These are phyloP conservation scores for Solanum corneliomulleri DNA, from an alignment of 257 asterid genomes.

Conservation along the genomic window DNA sequence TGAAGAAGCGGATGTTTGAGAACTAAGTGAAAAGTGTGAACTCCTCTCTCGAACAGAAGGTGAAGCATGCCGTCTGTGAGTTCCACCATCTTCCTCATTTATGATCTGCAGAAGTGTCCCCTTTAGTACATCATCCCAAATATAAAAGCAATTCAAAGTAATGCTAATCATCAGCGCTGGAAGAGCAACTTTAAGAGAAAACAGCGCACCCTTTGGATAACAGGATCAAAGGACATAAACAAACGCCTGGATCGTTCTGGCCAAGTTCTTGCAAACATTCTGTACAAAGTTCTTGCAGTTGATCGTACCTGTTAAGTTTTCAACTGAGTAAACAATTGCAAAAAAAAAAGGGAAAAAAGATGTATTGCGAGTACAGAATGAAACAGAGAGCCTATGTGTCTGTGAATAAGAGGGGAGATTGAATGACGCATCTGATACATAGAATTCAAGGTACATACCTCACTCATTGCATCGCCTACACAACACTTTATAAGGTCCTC, in stretches of 20 bases:
- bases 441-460: constrained; percentile 36
- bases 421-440: neutral
- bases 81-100: constrained; percentile 94
- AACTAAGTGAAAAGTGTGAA: constrained; percentile 40
- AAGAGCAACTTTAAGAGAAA: neutral
- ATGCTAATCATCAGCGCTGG: neutral
- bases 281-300: constrained; percentile 87
- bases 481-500: constrained; percentile 93
- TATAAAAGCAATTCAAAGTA: constrained; percentile 1
- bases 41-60: constrained; percentile 91
- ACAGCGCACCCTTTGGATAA: constrained; percentile 76
- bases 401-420: neutral
- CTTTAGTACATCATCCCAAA: constrained; percentile 6
- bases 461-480: constrained; percentile 98
- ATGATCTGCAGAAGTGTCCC: constrained; percentile 43
- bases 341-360: neutral
- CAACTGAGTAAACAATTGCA: neutral
- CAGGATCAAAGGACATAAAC: constrained; percentile 82
- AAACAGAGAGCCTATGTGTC: neutral
- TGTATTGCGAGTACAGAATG: neutral
- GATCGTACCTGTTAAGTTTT: constrained; percentile 68
- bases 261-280: constrained; percentile 98
- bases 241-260: constrained; percentile 95
- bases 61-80: constrained; percentile 92
- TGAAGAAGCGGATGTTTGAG: constrained; percentile 62